Base-by-base conservation (phyloP, 495 filamentous ascomycete species). In the Cercophora scortea region DNA sequence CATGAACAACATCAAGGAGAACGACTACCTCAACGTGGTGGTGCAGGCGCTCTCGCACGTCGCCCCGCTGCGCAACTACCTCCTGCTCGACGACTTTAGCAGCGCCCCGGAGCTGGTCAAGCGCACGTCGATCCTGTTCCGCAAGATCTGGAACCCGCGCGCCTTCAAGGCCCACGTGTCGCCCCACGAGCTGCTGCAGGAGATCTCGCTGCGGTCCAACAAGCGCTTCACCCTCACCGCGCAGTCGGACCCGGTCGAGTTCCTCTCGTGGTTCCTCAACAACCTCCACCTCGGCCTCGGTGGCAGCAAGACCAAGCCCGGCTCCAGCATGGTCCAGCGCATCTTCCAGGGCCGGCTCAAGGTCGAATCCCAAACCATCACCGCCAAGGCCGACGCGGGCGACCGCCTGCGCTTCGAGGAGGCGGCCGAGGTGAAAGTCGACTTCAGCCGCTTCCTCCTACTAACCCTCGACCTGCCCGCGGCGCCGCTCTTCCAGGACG, bases 1-100 rank as follows among this genome's bases (percentile, higher is more conserved):
- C 54, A 90, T 99, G 85, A 97, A 99, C 74, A 96, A 99, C 67
- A 97, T 99, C 75, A 99, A 99, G 67, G 89, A 89, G 45, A 99
- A 99, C 70, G 93, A 99, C 70, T 99, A 97, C 69, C 78, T 97
- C 58, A 99, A 99, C 63, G 92, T 96, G 7, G 82, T 96, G 7
- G 83, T 93, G n/a, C 94, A 99, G 61, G 83, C 93, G 11, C 77
- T 99, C 12, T 84, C 91, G 1, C 93, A 99, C 70, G 88, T 96
- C 18, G 69, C 83, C 6, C 93, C 94, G 1, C 77, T 99, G 47
- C 86, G 94, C 34, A 96, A 97, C 63, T 96, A 81, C 70, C 84
- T 96, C 69, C 84, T 99, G 63, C 81, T 96, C 4, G 89, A 95
- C 68, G 78, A 87, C 54, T 78, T 90, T 49, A 76, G 76, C 44